These are phyloP conservation scores for Alternaria conjuncta DNA, from an alignment of 2,329 filamentous ascomycete species.

Conservation along the genomic window DNA sequence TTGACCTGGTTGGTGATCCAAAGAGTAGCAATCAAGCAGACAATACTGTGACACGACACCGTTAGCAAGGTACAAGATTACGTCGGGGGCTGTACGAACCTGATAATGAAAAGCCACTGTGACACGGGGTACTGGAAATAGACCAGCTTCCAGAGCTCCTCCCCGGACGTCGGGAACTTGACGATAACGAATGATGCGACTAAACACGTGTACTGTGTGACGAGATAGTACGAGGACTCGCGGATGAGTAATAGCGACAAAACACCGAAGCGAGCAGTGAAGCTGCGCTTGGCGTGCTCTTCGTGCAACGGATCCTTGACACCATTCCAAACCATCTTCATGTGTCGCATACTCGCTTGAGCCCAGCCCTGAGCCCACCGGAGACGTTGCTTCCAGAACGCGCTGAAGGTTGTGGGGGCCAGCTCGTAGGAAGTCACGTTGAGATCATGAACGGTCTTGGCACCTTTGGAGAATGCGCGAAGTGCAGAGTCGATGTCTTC, in stretches of 20 bases:
- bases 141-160: constrained; percentile 49
- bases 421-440: constrained; percentile 59
- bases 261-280: constrained; percentile 52
- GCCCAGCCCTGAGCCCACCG: constrained; percentile 60
- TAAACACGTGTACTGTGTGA: constrained; percentile 57
- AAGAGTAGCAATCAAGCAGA: constrained; percentile 54
- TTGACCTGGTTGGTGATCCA: constrained; percentile 56
- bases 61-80: constrained; percentile 19
- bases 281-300: constrained; percentile 39
- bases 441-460: constrained; percentile 56
- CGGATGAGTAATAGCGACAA: constrained; percentile 55
- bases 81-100: constrained; percentile 39
- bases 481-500: constrained; percentile 60
- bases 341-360: constrained; percentile 55
- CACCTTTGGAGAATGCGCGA: constrained; percentile 53
- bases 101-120: constrained; percentile 56
- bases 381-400: constrained; percentile 59
- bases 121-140: constrained; percentile 59
- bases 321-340: constrained; percentile 52
- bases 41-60: constrained; percentile 38
- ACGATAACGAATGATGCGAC: constrained; percentile 55
- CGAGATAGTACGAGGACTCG: constrained; percentile 57
- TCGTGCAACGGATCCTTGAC: constrained; percentile 40
- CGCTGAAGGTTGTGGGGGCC: constrained; percentile 53
- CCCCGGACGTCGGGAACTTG: constrained; percentile 50